phyloP scores from a whole-genome alignment of 805 yeast species.

The Spathaspora sp. region DNA sequence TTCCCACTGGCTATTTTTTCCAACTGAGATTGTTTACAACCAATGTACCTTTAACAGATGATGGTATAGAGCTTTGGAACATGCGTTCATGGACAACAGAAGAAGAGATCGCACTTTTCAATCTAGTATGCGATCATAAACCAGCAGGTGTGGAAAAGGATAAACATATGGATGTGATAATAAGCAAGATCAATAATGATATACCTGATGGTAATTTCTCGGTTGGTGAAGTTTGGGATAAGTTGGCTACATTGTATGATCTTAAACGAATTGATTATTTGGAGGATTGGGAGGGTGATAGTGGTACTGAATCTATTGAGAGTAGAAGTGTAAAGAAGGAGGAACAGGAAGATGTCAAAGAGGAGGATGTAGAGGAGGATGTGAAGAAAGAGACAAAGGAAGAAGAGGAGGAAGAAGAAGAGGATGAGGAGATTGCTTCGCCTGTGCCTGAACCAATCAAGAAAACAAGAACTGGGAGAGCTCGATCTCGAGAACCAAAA shows the following conservation, averaged over 20 bases:
- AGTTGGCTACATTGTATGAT: constrained; percentile 51
- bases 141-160: constrained; percentile 60
- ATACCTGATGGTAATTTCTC: constrained; percentile 24
- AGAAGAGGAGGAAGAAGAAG: constrained; percentile 7
- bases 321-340: constrained; percentile 5
- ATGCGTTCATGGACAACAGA: constrained; percentile 49
- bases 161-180: constrained; percentile 39
- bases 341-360: constrained; percentile 3
- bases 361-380: constrained; percentile 7
- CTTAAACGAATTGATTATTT: constrained; percentile 54
- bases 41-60: neutral
- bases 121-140: constrained; percentile 59
- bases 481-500: constrained; percentile 9
- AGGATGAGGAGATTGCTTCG: constrained; percentile 7
- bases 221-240: constrained; percentile 54
- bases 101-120: constrained; percentile 59
- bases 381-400: constrained; percentile 13
- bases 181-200: constrained; percentile 34
- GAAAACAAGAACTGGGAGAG: constrained; percentile 5
- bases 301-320: constrained; percentile 6
- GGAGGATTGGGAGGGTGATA: constrained; percentile 28
- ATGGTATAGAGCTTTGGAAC: neutral
- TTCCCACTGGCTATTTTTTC: neutral
- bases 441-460: constrained; percentile 6
- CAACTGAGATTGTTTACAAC: neutral